A percentile compares a stretch with the other conserved stretches of the same genome.
Conservation (phyloP, 352 stramenopile species). For the Globisporangium echinulatum region DNA sequence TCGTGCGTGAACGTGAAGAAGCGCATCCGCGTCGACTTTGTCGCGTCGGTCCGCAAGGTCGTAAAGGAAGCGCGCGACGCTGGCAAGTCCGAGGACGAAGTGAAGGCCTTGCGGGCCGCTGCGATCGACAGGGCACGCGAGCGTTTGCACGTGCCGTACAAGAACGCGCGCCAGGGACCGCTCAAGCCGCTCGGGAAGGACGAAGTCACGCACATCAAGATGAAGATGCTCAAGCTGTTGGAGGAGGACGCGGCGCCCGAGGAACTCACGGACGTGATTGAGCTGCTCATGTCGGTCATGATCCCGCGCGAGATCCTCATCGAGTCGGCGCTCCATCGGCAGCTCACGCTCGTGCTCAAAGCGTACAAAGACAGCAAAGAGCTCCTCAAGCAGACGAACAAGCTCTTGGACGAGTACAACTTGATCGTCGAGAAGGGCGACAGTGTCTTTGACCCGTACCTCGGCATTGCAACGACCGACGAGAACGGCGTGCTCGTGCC, state of each 20-base stretch:
- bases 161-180: slow-evolving; percentile 63
- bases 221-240: slow-evolving; percentile 80
- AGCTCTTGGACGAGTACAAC: slow-evolving; percentile 74
- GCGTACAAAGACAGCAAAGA: slow-evolving; percentile 86
- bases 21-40: slow-evolving; percentile 80
- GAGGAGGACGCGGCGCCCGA: slow-evolving; percentile 77
- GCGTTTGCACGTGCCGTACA: slow-evolving; percentile 73
- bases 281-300: slow-evolving; percentile 72
- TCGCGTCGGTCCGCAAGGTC: slow-evolving; percentile 76
- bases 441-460: slow-evolving; percentile 12
- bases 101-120: slow-evolving; percentile 53
- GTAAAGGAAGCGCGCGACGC: slow-evolving; percentile 71
- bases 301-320: slow-evolving; percentile 70
- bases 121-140: slow-evolving; percentile 75
- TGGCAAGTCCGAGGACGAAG: slow-evolving; percentile 73
- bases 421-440: slow-evolving; percentile 56
- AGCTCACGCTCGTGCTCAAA: slow-evolving; percentile 71
- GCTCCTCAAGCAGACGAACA: slow-evolving; percentile 74
- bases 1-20: slow-evolving; percentile 52
- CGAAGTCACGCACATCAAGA: slow-evolving; percentile 77
- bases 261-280: slow-evolving; percentile 74
- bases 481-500: slow-evolving; percentile 1
- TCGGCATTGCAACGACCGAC: background rate
- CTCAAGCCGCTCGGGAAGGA: slow-evolving; percentile 77
- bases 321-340: slow-evolving; percentile 64